Evolutionary conservation across 768 basidiomycete genomes (phyloP), one percentile per base, ranked within the genome.

Genomic region (Suillus plorans): DNA sequence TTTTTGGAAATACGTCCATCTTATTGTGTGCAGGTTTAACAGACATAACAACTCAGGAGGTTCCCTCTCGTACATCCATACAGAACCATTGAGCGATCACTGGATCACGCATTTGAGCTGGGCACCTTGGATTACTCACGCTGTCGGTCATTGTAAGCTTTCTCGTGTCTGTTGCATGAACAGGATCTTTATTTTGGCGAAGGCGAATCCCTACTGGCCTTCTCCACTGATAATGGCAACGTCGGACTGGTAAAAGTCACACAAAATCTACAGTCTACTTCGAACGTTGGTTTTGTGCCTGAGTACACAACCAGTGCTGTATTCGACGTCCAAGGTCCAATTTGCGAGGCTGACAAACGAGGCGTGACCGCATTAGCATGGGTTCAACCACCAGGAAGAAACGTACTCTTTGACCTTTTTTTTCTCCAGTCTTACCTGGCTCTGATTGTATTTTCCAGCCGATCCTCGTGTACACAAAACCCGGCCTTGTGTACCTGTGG

Each of bases 91-190:
- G 14, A 71, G 82, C 39, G 80, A 89, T 31, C 79, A 80, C 55
- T 93, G 91, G 91, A 77, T 93, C 12, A 87, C 83, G 4, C 82
- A 86, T 66, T 69, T 89, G 18, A 80, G 86, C 0, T 86, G 88
- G 77, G 85, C 89, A 5, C 71, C 80, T 16, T 92, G 90, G 90
- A 72, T 66, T 10, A 47, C 71, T 49, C 66, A 71, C 1, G 70
- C 75, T 34, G 69, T 70, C 6, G 79, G 79, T 57, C 76, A 73
- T 62, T 82, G 91, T 89, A 67, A 73, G 80, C 65, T 42, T 41
- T 60, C 44, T 37, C 14, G 36, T 59, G 16, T 52, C 65, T n/a
- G 31, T 53, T 9, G 18, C n/a, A 36, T 61, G 49, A n/a, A 68
- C 61, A 34, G 62, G 39, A 42, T 22, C 36, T 66, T 68, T 61